A percentile compares a stretch with the other conserved stretches of the same genome.
phyloP scores from a whole-genome alignment of 2,329 filamentous ascomycete genomes.

The Fusarium sp. region DNA sequence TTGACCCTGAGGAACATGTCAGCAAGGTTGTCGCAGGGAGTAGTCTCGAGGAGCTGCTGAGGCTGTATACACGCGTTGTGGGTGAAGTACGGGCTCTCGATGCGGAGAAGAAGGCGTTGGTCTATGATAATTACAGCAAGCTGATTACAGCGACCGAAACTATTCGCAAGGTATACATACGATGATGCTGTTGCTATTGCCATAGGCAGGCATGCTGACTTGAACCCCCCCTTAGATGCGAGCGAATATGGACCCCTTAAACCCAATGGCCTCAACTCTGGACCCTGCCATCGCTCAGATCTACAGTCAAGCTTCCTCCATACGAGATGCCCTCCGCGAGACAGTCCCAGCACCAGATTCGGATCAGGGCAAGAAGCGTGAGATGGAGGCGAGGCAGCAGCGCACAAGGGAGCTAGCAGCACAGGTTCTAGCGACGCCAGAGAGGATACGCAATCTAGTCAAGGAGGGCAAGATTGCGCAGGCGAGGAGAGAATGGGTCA shows the following conservation, averaged over 20 bases:
- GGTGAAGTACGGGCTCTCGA: conserved; percentile 90
- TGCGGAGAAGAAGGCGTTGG: conserved; percentile 94
- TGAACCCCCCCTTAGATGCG: conserved; percentile 68
- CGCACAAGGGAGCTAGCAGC: conserved; percentile 66
- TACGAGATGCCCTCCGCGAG: conserved; percentile 62
- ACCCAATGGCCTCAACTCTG: conserved; percentile 77
- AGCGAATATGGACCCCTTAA: conserved; percentile 81
- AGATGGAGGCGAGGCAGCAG: conserved; percentile 48
- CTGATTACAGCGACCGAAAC: conserved; percentile 96
- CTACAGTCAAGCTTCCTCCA: conserved; percentile 68
- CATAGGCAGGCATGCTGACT: not conserved
- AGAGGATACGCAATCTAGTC: conserved; percentile 67
- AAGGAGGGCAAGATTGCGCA: conserved; percentile 69
- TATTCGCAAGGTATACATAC: conserved; percentile 78
- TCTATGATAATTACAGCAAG: conserved; percentile 99
- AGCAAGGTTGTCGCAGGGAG: conserved; percentile 68
- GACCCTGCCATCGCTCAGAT: conserved; percentile 80
- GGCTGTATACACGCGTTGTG: conserved; percentile 76
- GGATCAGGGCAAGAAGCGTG: conserved; percentile 48
- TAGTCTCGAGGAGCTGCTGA: conserved; percentile 74
- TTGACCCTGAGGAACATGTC: conserved; percentile 79
- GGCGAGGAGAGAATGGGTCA: conserved; percentile 67
- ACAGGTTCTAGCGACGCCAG: conserved; percentile 71
- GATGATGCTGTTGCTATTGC: no score
- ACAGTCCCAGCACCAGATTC: conserved; percentile 60